Conservation (phyloP, 257 asterid genomes). For the Fraxinus quadrangulata region DNA sequence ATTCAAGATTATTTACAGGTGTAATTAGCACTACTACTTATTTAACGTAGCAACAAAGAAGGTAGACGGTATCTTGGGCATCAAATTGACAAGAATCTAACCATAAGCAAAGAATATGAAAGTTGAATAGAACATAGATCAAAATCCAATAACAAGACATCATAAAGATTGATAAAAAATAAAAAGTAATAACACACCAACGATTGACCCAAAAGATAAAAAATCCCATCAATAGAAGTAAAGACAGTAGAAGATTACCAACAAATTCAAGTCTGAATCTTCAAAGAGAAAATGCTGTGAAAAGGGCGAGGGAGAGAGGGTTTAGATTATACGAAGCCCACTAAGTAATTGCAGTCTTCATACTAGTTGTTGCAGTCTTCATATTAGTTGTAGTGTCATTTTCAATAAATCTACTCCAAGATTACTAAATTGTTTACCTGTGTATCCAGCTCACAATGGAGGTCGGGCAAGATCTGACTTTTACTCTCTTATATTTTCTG, state of each 20-base stretch:
- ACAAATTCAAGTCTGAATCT: constrained; percentile 19
- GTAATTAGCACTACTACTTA: background rate
- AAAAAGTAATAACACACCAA: no score
- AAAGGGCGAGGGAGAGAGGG: constrained; percentile 1
- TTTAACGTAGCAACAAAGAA: background rate
- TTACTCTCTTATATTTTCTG: background rate
- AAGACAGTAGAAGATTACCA: constrained; percentile 24
- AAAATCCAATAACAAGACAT: background rate
- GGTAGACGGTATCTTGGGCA: background rate
- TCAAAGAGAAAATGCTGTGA: constrained; percentile 3
- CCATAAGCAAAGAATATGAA: constrained; percentile 5
- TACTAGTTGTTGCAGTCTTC: background rate
- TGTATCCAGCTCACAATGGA: background rate
- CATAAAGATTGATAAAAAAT: background rate
- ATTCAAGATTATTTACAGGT: background rate
- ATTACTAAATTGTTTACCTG: background rate
- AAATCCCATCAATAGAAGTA: background rate
- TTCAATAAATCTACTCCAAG: constrained; percentile 1
- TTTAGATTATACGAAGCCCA: constrained; percentile 1
- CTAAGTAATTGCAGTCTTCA: no score
- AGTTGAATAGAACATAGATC: background rate
- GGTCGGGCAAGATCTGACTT: constrained; percentile 37
- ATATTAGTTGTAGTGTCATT: background rate
- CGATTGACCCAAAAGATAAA: background rate
- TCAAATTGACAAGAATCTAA: constrained; percentile 5